phyloP scores from a whole-genome alignment of 179 eudicot species.

The Monotropa hypopitys region DNA sequence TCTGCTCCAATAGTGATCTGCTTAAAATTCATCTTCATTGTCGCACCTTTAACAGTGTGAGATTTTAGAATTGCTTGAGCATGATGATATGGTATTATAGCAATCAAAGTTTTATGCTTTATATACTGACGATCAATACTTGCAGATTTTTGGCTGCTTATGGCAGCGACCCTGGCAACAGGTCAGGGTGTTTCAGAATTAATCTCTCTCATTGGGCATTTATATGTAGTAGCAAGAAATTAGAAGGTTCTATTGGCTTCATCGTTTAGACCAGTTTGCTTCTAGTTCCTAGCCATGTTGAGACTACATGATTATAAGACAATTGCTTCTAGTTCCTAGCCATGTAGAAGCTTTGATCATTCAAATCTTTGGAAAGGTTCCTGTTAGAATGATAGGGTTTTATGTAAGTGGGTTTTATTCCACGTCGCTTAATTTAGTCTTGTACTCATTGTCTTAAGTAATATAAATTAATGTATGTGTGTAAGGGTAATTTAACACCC shows the following conservation, averaged over 20 bases:
- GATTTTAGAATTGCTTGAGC: background rate
- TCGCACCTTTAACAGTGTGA: background rate
- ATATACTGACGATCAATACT: background rate
- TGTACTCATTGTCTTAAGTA: no score
- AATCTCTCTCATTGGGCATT: background rate
- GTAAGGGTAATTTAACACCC: no score
- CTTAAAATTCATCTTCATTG: background rate
- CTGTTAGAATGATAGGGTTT: no score
- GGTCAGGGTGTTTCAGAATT: background rate
- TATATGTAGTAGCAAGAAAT: background rate
- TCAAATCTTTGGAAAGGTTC: background rate
- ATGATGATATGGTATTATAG: background rate
- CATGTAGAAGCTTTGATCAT: background rate
- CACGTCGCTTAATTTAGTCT: no score
- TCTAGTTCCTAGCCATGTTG: background rate
- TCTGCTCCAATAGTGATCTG: background rate
- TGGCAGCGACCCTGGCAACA: background rate
- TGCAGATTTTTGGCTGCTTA: background rate
- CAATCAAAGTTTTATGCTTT: background rate
- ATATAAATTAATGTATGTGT: no score
- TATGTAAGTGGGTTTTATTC: no score
- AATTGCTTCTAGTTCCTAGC: background rate
- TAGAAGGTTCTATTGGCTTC: background rate
- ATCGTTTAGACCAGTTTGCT: background rate
- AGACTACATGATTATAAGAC: background rate